These are phyloP conservation scores for Amaranthus palmeri DNA, from an alignment of 148 eudicot genomes.

Conservation along the genomic window DNA sequence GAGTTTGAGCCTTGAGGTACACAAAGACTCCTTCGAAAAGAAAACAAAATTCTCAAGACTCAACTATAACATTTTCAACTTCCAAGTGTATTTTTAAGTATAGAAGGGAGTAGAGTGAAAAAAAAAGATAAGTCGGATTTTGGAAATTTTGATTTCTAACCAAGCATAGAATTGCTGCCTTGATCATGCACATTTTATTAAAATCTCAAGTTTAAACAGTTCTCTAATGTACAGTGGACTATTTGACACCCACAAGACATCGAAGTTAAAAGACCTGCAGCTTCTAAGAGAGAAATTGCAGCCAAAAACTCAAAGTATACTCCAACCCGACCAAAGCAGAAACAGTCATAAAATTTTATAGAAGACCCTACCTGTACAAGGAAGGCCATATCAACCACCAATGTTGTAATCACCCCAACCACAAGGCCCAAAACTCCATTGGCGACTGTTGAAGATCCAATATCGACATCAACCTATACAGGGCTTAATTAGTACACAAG, in stretches of 20 bases:
- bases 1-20: not conserved
- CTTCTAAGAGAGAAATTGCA: not conserved
- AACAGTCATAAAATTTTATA: not conserved
- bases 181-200: not conserved
- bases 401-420: constrained; percentile 83
- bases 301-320: not conserved
- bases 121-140: too few species aligned
- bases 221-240: not conserved
- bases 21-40: not conserved
- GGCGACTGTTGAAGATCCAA: constrained; percentile 98
- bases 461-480: constrained; percentile 88
- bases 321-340: not conserved
- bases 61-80: not conserved
- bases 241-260: not conserved
- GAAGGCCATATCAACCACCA: constrained; percentile 99
- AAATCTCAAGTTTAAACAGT: not conserved
- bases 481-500: constrained; percentile 10
- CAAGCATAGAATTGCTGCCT: not conserved
- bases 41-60: not conserved
- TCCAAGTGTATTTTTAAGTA: not conserved
- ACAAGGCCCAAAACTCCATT: constrained; percentile 99
- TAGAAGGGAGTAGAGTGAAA: not conserved
- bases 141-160: not conserved
- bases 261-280: not conserved
- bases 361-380: constrained; percentile 76